phyloP scores from a whole-genome alignment of 495 filamentous ascomycete species.

The Penicillium ochrochloron region DNA sequence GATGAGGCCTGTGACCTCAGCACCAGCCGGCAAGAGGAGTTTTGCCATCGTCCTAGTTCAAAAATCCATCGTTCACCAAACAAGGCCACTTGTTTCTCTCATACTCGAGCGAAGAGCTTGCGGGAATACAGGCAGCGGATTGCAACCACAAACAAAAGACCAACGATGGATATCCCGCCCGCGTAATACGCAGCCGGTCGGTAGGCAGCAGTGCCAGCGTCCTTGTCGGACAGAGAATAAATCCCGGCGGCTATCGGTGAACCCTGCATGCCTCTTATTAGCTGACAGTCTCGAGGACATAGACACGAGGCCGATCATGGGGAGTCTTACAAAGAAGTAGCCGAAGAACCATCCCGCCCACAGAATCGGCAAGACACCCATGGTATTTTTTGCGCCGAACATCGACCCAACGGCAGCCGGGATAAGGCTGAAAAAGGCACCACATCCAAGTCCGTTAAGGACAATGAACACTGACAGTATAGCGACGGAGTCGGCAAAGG shows the following conservation, averaged over 20 bases:
- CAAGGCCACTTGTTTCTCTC: neutral
- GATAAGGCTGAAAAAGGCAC: conserved; percentile 20
- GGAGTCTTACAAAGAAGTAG: conserved; percentile 18
- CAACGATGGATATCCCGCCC: conserved; percentile 16
- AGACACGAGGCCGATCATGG: neutral
- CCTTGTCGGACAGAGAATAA: conserved; percentile 16
- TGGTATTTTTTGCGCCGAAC: conserved; percentile 17
- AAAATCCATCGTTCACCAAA: neutral
- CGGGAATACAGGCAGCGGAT: conserved; percentile 17
- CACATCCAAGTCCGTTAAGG: conserved; percentile 16
- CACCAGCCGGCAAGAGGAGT: neutral
- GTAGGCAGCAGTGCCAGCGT: conserved; percentile 14
- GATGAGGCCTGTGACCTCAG: neutral
- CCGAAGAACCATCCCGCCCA: conserved; percentile 22
- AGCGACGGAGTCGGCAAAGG: conserved; percentile 15
- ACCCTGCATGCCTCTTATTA: conserved; percentile 13
- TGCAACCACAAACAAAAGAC: conserved; percentile 10
- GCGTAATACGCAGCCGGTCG: conserved; percentile 21
- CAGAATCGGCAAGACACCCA: conserved; percentile 17
- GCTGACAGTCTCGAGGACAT: neutral
- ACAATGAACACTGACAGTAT: conserved; percentile 17
- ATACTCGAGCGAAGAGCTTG: conserved; percentile 9
- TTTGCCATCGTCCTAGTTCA: neutral
- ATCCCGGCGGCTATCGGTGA: conserved; percentile 17
- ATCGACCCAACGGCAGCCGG: conserved; percentile 17